Base-by-base conservation (phyloP, 371 early-diverging fungal species). In the Chytridiales sp. region DNA sequence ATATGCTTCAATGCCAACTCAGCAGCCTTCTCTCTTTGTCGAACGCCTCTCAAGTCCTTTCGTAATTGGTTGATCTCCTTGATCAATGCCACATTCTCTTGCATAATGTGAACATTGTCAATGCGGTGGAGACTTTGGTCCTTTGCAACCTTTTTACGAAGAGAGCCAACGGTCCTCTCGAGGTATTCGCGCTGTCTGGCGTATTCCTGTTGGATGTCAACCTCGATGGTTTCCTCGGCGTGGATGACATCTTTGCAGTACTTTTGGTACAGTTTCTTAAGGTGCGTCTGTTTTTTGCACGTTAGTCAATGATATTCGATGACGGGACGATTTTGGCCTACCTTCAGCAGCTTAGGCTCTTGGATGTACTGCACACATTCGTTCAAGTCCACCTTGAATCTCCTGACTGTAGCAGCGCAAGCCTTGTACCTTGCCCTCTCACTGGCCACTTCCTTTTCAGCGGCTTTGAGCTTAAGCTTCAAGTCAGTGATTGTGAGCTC, bases 71-170 rank as follows among this genome's bases (percentile, higher is more conserved):
- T 79, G 67, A 79, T 82, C 60, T 82, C 82, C 47, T 67, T 68
- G 53, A 81, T 79, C 32, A 81, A 65, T 11, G 69, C 58, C 22
- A 80, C 80, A 46, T 81, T 81, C 58, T 81, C 82, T 32, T 68
- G 54, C 78, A 81, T 79, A 44, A 81, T 78, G 38, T 66, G 47
- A 34, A 76, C 69, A 58, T 79, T 76, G 43, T 81, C 82, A 17
- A 66, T 47, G 11, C 73, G 56, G 59, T 79, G 82, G 26, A 72
- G 44, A 13, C 56, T 47, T 55, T 76, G 73, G 61, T 80, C 81
- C 64, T 80, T 80, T 2, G 62, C 36, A 19, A 76, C 68, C 40
- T 77, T 72, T 17, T 70, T 64, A 0, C 74, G 58, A 2, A 82
- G 69, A 9, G 77, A 68, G n/a, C 67, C 63, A n/a, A 77, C 75